Conservation (phyloP, 2,329 filamentous ascomycete species). For the Sporothrix dimorphospora region DNA sequence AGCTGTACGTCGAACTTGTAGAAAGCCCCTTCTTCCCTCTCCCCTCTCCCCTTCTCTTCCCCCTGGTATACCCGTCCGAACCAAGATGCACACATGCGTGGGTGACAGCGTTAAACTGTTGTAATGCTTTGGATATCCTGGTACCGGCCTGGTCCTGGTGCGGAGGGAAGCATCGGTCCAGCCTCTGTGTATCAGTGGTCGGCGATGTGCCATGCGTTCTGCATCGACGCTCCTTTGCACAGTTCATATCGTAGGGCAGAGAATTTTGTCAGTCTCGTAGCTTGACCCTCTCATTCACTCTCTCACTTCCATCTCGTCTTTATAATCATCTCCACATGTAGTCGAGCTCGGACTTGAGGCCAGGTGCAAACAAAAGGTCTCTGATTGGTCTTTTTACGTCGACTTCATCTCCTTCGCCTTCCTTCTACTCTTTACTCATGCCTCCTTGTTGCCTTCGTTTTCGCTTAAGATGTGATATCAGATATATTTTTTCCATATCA, state of each 20-base stretch:
- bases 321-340: background rate
- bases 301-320: background rate
- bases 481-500: background rate
- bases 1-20: too few relatives aligned
- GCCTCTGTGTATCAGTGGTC: background rate
- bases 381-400: background rate
- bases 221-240: background rate
- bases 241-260: background rate
- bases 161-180: constrained; percentile 11
- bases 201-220: background rate
- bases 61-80: background rate
- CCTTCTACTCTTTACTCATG: background rate
- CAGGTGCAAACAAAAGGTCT: background rate
- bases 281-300: too few relatives aligned
- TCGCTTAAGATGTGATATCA: background rate
- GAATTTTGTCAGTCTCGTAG: background rate
- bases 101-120: background rate
- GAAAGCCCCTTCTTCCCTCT: too few relatives aligned
- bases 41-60: background rate
- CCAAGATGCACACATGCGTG: constrained; percentile 3
- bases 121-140: background rate
- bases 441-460: background rate
- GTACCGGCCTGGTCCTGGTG: background rate
- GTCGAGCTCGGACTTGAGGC: background rate
- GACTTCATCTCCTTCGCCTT: too few relatives aligned